These are phyloP conservation scores for Aspergillus mulundensis DNA, from an alignment of 495 filamentous ascomycete species.

Conservation along the genomic window DNA sequence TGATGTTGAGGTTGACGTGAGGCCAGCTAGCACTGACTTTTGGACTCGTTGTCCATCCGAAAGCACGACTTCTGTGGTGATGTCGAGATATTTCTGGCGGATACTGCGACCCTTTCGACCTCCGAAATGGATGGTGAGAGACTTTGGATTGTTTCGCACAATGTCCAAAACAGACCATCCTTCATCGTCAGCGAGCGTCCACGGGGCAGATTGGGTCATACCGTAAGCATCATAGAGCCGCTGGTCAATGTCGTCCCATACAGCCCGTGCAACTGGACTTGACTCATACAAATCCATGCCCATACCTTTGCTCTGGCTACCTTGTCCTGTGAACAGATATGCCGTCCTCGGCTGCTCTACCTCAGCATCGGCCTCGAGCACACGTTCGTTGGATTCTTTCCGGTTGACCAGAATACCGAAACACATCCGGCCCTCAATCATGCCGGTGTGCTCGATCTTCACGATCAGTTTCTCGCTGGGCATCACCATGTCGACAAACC, in stretches of 20 bases:
- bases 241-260: conserved; percentile 40
- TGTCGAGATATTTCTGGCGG: conserved; percentile 32
- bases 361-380: conserved; percentile 32
- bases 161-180: conserved; percentile 37
- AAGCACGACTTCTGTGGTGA: conserved; percentile 18
- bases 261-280: conserved; percentile 25
- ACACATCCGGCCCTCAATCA: conserved; percentile 32
- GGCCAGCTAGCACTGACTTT: conserved; percentile 19
- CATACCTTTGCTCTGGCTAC: conserved; percentile 38
- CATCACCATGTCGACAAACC: conserved; percentile 35
- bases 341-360: conserved; percentile 34
- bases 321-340: conserved; percentile 45
- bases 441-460: conserved; percentile 29
- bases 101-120: conserved; percentile 32
- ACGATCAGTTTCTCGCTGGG: conserved; percentile 31
- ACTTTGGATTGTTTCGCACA: conserved; percentile 36
- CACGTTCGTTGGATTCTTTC: conserved; percentile 21
- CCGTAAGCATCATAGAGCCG: conserved; percentile 34
- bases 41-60: conserved; percentile 12
- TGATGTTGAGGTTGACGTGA: conserved; percentile 21
- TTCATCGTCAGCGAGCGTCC: conserved; percentile 13
- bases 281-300: conserved; percentile 38
- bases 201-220: conserved; percentile 9
- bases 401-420: conserved; percentile 25
- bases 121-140: conserved; percentile 39